Evolutionary conservation across 768 basidiomycete genomes (phyloP).

Genomic region (Leccinellum rugosiceps): DNA sequence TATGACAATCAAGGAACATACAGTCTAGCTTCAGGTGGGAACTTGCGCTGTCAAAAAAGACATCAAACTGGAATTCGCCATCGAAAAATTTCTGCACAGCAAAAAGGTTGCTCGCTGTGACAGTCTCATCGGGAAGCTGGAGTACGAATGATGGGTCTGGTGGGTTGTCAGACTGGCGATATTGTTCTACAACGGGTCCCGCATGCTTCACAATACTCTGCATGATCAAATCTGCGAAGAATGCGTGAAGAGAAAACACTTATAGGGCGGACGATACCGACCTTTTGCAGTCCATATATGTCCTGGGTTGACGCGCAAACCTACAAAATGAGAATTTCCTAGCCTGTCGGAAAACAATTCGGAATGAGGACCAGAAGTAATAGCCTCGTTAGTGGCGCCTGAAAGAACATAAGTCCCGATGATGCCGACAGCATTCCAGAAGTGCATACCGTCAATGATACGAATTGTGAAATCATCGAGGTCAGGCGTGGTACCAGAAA

Average conservation of each 20-base stretch:
- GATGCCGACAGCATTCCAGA: not conserved
- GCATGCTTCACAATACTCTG: constrained; percentile 59
- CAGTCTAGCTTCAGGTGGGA: constrained; percentile 61
- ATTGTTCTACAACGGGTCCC: constrained; percentile 50
- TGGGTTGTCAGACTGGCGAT: constrained; percentile 40
- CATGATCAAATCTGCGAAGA: constrained; percentile 54
- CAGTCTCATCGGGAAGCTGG: constrained; percentile 70
- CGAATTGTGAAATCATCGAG: constrained; percentile 81
- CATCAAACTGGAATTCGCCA: constrained; percentile 84
- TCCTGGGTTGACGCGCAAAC: constrained; percentile 56
- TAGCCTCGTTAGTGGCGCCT: constrained; percentile 58
- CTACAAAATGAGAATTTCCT: constrained; percentile 70
- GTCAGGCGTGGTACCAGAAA: constrained; percentile 72
- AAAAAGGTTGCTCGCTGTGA: constrained; percentile 73
- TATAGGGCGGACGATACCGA: constrained; percentile 23
- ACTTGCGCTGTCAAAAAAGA: constrained; percentile 80
- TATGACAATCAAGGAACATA: constrained; percentile 34
- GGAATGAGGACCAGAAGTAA: constrained; percentile 55
- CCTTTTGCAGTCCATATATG: constrained; percentile 87
- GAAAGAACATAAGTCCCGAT: constrained; percentile 7
- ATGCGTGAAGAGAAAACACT: not conserved
- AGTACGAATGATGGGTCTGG: constrained; percentile 85
- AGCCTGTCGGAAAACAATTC: constrained; percentile 56
- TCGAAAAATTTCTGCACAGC: constrained; percentile 86
- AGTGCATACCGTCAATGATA: constrained; percentile 65